Percentiles rank a stretch among this genome's conserved stretches.
Evolutionary conservation across 2,329 filamentous ascomycete species (phyloP).

Genomic region (Xylaria polymorpha): DNA sequence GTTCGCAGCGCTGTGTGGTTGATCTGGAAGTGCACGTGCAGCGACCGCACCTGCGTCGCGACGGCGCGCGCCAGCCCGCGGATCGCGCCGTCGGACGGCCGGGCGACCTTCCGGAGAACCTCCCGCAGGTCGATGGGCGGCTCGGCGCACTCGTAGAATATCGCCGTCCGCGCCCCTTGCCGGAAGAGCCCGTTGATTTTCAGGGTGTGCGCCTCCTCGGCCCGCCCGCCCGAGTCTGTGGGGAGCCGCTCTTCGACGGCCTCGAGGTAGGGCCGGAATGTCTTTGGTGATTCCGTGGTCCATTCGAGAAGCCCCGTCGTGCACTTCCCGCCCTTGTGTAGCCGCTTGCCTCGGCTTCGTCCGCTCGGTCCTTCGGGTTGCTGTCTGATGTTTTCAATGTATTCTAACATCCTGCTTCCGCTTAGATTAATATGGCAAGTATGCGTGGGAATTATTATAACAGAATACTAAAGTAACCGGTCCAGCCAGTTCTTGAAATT

Average conservation of each 20-base stretch:
- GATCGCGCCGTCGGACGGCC: neutral
- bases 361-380: neutral
- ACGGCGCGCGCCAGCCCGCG: neutral
- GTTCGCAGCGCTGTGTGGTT: neutral
- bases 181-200: constrained; percentile 4
- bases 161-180: neutral
- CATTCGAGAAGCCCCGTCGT: neutral
- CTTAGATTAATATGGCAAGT: neutral
- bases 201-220: constrained; percentile 1
- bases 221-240: neutral
- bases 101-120: neutral
- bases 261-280: neutral
- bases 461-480: neutral
- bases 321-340: neutral
- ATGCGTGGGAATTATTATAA: neutral
- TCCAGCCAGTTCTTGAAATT: too few relatives aligned
- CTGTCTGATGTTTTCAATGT: neutral
- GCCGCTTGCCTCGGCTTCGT: constrained; percentile 1
- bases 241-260: neutral
- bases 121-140: neutral
- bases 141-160: constrained; percentile 12
- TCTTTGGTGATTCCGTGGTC: neutral
- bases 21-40: constrained; percentile 5
- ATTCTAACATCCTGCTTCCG: neutral
- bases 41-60: constrained; percentile 2